Base-by-base conservation (phyloP, 192 early-diverging fungal genomes). In the Backusella luteola region DNA sequence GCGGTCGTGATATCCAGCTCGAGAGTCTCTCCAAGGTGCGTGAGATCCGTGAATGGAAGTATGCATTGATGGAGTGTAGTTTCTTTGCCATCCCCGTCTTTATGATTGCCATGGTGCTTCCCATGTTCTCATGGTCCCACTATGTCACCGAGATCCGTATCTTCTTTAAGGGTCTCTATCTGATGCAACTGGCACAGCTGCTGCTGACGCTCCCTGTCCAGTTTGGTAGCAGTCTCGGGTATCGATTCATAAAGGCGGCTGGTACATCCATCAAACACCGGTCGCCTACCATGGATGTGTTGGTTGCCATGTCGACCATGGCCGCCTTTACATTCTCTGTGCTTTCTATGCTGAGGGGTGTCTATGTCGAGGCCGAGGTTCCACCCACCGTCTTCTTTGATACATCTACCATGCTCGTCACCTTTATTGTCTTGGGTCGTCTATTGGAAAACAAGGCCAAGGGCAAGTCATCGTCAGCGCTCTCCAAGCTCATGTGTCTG, bases 371-470 rank as follows among this genome's bases (percentile, higher is more conserved):
- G 23, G 73, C 83, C 6, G 83, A 92, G 59, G 77, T 74, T 7
- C 83, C 83, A 21, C 90, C 96, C 4, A 89, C 95, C 59, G 94
- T 95, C 34, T 97, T 97, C 82, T 99, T 97, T 77, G 98, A 99
- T 78, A 97, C 98, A 1, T 90, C 92, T 5, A 90, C 92, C 21
- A 96, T 94, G 89, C 83, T 99, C 78, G 94, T 99, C 36, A 92
- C 94, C 1, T 98, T 99, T 88, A 91, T 99, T 53, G 89, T 92
- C 4, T 83, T 99, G 59, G 98, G 98, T 3, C 85, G 97, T 21
- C 98, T 95, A 81, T 83, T 99, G 34, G 97, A 98, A 78, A 98
- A 98, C 83, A 69, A 93, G 77, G 97, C 98, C 75, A 99, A 98
- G 83, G 96, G 94, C 19, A 93, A 95, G 76, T 96, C 97, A 14